phyloP scores from a whole-genome alignment of 2,329 filamentous ascomycete genomes.

The Penicillium sp. region DNA sequence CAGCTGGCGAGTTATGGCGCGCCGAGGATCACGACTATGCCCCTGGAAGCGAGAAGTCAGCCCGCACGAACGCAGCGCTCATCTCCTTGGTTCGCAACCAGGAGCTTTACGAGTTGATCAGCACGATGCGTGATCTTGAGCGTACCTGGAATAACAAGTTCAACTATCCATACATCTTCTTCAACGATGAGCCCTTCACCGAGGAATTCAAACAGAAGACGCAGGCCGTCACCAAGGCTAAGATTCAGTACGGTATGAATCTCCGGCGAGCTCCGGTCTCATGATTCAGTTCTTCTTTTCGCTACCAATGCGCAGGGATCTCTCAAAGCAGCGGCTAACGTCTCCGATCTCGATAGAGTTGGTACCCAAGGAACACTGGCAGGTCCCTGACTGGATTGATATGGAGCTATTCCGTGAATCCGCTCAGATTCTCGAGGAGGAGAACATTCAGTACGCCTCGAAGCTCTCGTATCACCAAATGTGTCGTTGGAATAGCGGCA shows the following conservation, averaged over 20 bases:
- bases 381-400: constrained; percentile 86
- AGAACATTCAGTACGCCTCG: constrained; percentile 83
- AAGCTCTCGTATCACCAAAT: constrained; percentile 95
- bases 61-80: constrained; percentile 88
- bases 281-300: background rate
- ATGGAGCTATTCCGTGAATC: constrained; percentile 79
- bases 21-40: constrained; percentile 70
- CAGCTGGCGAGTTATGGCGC: constrained; percentile 67
- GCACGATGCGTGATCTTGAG: constrained; percentile 87
- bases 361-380: constrained; percentile 95
- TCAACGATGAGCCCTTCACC: constrained; percentile 91
- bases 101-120: constrained; percentile 75
- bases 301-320: background rate
- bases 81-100: constrained; percentile 88
- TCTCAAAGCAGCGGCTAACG: constrained; percentile 20
- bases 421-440: constrained; percentile 71
- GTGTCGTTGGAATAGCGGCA: constrained; percentile 97
- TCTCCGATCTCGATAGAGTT: constrained; percentile 51
- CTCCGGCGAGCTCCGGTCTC: background rate
- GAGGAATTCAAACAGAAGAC: constrained; percentile 88
- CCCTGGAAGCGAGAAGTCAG: constrained; percentile 65
- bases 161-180: constrained; percentile 99
- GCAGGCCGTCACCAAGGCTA: constrained; percentile 74
- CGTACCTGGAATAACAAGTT: constrained; percentile 97
- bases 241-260: constrained; percentile 69